Base-by-base conservation (phyloP, 2,329 filamentous ascomycete species). In the Ascosphaera pollenicola region DNA sequence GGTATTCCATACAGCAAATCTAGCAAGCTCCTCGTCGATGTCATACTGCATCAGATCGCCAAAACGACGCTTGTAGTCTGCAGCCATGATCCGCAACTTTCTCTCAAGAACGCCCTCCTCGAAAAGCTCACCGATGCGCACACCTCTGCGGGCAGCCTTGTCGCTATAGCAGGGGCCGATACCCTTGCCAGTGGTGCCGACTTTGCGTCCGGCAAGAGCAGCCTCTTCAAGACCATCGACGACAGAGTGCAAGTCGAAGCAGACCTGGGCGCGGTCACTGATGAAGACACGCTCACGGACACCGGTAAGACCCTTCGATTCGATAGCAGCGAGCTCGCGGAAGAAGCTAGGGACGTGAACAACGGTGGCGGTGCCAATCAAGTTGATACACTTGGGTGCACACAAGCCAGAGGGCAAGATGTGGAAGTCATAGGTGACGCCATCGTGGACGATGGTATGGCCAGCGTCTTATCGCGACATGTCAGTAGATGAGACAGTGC, bases 121-220 rank as follows among this genome's bases (percentile, higher is more conserved):
- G 50, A 71, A 60, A 42, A 74, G 59, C 46, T 73, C 69, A 30
- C 65, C 65, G 40, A 76, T 59, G 40, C 68, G 66, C 28, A 75
- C 60, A 46, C 71, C 71, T 34, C 64, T 64, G 42, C 72, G 60
- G 4, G 69, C 64, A 44, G 70, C 70, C 57, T 75, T 75, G 48
- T 68, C 69, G 49, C 66, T 70, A 57, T 75, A 75, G 44, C 68
- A 69, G 49, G 72, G 72, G 35, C 68, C 62, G 43, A 65, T 64
- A 5, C 62, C 62, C 48, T 65, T 64, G 24, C 60, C 58, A 2
- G 62, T 65, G 10, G 62, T 65, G 26, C 62, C 62, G 32, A 65
- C 61, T 50, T 63, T 61, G 44, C 58, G 56, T 26, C 55, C 58
- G 42, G 58, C 60, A 31, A 60, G 51, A 40, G 50, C 54, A 37